A percentile compares a stretch with the other conserved stretches of the same genome.
These are phyloP conservation scores for Angomonas deanei DNA, from an alignment of 208 protist species.

Conservation along the genomic window DNA sequence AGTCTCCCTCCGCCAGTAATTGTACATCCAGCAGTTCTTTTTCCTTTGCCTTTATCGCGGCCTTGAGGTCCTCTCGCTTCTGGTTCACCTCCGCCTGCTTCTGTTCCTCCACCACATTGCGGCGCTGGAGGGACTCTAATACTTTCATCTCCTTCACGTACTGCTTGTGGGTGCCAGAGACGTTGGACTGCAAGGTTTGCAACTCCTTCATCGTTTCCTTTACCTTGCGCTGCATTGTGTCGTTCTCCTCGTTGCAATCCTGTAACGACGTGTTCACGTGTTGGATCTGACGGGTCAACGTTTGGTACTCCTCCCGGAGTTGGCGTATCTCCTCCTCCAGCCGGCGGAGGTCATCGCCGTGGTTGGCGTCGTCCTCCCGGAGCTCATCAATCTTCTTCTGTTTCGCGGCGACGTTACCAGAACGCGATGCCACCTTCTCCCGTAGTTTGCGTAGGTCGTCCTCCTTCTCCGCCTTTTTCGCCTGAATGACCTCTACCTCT, in stretches of 20 bases:
- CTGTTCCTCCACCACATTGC: constrained; percentile 66
- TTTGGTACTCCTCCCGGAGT: constrained; percentile 80
- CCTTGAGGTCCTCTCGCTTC: constrained; percentile 24
- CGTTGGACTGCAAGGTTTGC: constrained; percentile 48
- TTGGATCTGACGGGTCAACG: constrained; percentile 63
- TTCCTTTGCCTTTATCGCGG: constrained; percentile 42
- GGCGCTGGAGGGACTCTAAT: constrained; percentile 55
- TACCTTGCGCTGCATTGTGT: constrained; percentile 53
- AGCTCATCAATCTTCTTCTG: constrained; percentile 58
- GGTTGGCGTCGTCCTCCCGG: constrained; percentile 33
- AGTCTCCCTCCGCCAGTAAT: constrained; percentile 30
- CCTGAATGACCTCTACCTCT: constrained; percentile 46
- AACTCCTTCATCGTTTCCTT: constrained; percentile 59
- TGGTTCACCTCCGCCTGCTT: constrained; percentile 49
- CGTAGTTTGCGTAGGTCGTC: constrained; percentile 68
- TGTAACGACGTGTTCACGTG: constrained; percentile 82
- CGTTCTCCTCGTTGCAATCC: constrained; percentile 85
- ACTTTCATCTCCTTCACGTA: constrained; percentile 50
- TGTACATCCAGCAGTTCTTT: constrained; percentile 37
- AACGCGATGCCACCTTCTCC: constrained; percentile 42
- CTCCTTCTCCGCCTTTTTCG: constrained; percentile 69
- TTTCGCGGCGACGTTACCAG: constrained; percentile 20
- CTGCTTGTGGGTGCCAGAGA: constrained; percentile 33
- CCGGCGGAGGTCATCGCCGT: constrained; percentile 39
- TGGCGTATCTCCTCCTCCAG: constrained; percentile 34